Evolutionary conservation across 2,329 filamentous ascomycete species (phyloP).

Genomic region (Clonostachys byssicola): DNA sequence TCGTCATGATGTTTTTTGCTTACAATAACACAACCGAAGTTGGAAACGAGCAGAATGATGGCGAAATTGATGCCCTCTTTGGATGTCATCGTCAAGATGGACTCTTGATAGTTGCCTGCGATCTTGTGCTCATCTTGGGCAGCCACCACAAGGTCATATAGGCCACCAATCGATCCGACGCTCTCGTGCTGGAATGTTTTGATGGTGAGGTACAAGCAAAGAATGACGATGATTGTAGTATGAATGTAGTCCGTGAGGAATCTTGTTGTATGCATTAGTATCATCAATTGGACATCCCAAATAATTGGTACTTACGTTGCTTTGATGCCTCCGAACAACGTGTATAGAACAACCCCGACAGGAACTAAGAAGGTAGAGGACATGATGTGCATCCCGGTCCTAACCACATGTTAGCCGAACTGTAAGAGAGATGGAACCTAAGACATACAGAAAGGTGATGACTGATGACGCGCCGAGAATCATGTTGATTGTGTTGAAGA

Average conservation of each 20-base stretch:
- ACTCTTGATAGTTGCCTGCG: constrained; percentile 64
- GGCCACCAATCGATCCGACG: constrained; percentile 66
- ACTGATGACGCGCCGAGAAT: constrained; percentile 69
- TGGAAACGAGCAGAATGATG: constrained; percentile 74
- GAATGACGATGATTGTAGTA: constrained; percentile 71
- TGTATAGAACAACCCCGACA: constrained; percentile 74
- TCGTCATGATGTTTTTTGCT: no score
- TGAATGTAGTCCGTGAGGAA: constrained; percentile 44
- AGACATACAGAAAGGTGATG: constrained; percentile 16
- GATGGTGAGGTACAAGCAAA: constrained; percentile 77
- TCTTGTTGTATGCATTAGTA: no score
- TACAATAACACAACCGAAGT: constrained; percentile 66
- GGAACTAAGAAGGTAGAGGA: constrained; percentile 80
- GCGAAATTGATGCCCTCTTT: constrained; percentile 76
- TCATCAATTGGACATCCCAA: no score
- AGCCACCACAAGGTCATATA: constrained; percentile 61
- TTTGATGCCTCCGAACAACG: constrained; percentile 42
- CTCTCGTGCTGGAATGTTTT: constrained; percentile 70
- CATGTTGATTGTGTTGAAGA: constrained; percentile 79
- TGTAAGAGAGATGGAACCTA: no score
- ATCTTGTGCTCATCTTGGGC: constrained; percentile 64
- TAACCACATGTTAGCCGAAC: constrained; percentile 4
- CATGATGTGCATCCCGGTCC: constrained; percentile 41
- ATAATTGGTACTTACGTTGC: not conserved
- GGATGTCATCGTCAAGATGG: constrained; percentile 70